Conservation (phyloP, 164 flowering plant species). For the Berberis thunbergii region DNA sequence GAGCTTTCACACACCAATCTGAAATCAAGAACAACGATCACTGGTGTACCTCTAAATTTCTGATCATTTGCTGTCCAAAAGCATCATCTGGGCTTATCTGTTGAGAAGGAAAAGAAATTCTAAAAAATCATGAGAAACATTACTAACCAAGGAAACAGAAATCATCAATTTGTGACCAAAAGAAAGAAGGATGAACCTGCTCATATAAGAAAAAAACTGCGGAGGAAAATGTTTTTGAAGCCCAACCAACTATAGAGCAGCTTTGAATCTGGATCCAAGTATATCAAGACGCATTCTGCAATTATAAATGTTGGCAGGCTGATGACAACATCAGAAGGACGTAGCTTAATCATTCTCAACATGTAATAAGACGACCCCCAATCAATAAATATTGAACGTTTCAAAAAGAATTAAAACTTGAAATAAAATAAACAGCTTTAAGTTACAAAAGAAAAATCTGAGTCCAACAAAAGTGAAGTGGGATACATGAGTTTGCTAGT, state of each 20-base stretch:
- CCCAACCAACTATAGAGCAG: conserved; percentile 70
- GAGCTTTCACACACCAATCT: too few species aligned
- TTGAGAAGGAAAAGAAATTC: conserved; percentile 10
- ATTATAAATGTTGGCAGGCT: conserved; percentile 98
- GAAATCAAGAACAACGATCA: too few species aligned
- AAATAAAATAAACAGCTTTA: not conserved
- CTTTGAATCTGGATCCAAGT: conserved; percentile 89
- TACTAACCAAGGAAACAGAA: not conserved
- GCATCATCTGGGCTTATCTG: conserved; percentile 98
- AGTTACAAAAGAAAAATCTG: not conserved
- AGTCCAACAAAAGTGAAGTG: too few species aligned
- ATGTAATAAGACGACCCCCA: not conserved
- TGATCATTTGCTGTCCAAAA: conserved; percentile 96
- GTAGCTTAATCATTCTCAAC: conserved; percentile 20
- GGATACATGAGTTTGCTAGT: too few species aligned
- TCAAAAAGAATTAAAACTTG: not conserved
- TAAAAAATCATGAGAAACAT: not conserved
- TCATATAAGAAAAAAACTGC: conserved; percentile 90
- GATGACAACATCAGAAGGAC: conserved; percentile 59
- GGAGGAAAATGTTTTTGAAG: conserved; percentile 71
- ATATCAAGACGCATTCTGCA: conserved; percentile 98
- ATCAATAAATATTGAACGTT: not conserved
- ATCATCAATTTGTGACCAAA: not conserved
- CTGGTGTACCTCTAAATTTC: conserved; percentile 69
- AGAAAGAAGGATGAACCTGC: conserved; percentile 50